Conservation (phyloP, 768 basidiomycete genomes). For the Nevesoporus exiguus region DNA sequence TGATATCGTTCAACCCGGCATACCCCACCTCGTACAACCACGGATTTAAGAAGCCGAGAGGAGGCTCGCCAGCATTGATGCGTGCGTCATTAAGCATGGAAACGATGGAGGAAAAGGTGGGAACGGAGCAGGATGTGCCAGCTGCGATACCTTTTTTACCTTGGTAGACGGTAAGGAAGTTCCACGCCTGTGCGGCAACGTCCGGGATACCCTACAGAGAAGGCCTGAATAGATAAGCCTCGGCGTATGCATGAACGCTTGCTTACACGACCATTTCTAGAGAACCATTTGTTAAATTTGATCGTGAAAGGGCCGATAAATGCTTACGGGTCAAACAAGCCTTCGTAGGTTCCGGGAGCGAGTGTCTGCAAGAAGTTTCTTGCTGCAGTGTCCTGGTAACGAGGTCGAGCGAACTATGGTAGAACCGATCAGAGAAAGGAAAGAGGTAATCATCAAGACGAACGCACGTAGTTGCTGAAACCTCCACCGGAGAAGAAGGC, state of each 20-base stretch:
- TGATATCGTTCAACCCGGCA: constrained; percentile 53
- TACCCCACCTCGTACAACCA: constrained; percentile 44
- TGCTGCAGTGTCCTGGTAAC: constrained; percentile 50
- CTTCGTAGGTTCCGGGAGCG: constrained; percentile 47
- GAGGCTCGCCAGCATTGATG: constrained; percentile 35
- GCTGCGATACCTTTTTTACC: constrained; percentile 40
- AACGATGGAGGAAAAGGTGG: constrained; percentile 61
- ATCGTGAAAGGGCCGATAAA: not conserved
- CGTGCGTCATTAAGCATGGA: constrained; percentile 65
- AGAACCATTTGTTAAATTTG: not conserved
- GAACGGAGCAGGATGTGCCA: constrained; percentile 66
- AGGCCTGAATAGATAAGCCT: not conserved
- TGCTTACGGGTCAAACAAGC: constrained; percentile 55
- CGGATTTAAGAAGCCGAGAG: constrained; percentile 70
- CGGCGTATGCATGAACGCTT: not conserved
- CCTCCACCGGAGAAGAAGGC: constrained; percentile 68
- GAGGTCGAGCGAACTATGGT: constrained; percentile 48
- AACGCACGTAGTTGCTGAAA: constrained; percentile 62
- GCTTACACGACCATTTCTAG: constrained; percentile 54
- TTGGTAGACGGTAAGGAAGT: constrained; percentile 46
- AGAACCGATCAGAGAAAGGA: not conserved
- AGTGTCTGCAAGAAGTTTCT: constrained; percentile 42
- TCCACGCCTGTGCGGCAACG: constrained; percentile 55
- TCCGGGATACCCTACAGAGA: constrained; percentile 53
- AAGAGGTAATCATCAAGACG: not conserved